These are phyloP conservation scores for Cornus kousa DNA, from an alignment of 148 eudicot genomes.

Conservation along the genomic window DNA sequence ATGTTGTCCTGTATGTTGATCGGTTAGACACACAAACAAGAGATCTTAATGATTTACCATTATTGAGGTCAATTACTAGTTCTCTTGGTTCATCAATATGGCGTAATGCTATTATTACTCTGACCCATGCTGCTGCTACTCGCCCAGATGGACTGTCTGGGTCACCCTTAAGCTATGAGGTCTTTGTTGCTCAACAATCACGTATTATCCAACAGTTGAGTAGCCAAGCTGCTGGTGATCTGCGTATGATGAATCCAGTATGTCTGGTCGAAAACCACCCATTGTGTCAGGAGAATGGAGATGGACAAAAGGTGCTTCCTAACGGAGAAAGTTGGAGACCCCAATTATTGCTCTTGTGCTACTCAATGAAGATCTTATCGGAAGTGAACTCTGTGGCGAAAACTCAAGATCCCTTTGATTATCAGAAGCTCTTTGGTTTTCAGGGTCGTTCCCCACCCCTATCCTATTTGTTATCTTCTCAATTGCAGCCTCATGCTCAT, in stretches of 20 bases:
- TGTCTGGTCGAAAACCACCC: constrained; percentile 43
- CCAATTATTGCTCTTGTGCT: constrained; percentile 37
- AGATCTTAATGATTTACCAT: constrained; percentile 30
- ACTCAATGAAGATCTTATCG: constrained; percentile 39
- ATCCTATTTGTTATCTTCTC: constrained; percentile 25
- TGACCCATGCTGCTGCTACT: constrained; percentile 43
- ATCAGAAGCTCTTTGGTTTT: constrained; percentile 17
- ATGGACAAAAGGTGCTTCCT: constrained; percentile 20
- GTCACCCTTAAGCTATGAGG: constrained; percentile 34
- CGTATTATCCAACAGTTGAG: constrained; percentile 33
- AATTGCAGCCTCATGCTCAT: constrained; percentile 22
- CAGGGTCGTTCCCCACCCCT: constrained; percentile 14
- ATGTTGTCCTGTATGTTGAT: constrained; percentile 49
- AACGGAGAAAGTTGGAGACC: constrained; percentile 41
- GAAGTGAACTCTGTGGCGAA: constrained; percentile 20
- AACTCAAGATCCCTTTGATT: constrained; percentile 9
- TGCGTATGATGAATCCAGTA: constrained; percentile 18
- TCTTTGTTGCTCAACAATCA: constrained; percentile 30
- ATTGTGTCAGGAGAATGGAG: neutral
- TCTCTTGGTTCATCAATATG: constrained; percentile 43
- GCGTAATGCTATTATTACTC: constrained; percentile 33
- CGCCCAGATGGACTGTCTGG: constrained; percentile 48
- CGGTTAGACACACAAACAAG: constrained; percentile 32
- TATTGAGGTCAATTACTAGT: constrained; percentile 33
- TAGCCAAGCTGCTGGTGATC: constrained; percentile 25